Base-by-base conservation (phyloP, 73 alveolate genomes). In the Paramecium sonneborni region DNA sequence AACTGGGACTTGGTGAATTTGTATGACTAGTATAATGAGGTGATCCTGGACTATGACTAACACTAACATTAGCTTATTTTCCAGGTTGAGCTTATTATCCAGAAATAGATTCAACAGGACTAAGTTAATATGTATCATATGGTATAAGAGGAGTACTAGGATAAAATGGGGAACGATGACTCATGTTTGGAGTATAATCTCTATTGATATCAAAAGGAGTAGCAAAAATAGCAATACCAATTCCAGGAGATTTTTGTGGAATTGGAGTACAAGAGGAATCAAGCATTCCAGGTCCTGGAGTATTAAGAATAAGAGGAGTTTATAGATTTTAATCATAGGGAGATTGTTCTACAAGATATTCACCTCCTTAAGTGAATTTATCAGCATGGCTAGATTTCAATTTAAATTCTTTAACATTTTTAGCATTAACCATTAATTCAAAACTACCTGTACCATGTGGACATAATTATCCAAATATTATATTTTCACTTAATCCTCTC, bases 361-460 rank as follows among this genome's bases (percentile, higher is more conserved):
- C 90, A 0, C 55, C 43, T 44, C 43, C 34, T 26, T 38, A 44
- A 12, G 55, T 26, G 28, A 43, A 79, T 44, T 79, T 39, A 44
- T 79, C 90, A 18, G 90, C 74, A 20, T 79, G 90, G 24, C 76
- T 43, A 6, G 90, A 79, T 56, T 88, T 88, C 30, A 82, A 44
- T 88, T 88, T 88, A 26, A 88, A 88, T 37, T 88, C 94, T 23
- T 82, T 82, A 5, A 88, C 94, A 9, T 52, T 88, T 34, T 88
- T 88, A 18, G 87, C 85, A 23, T 88, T 85, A 11, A 88, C 90
- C 72, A 88, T 57, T 18, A 88, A 76, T 44, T 88, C 94, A 24
- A 88, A 88, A 11, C 85, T 39, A 1, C 94, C 94, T 21, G 94
- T 88, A 35, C 94, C 94, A 72, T 69, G 85, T n/a, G 85, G 91